Base-by-base conservation (phyloP, 257 asterid species). In the Petunia secreta region DNA sequence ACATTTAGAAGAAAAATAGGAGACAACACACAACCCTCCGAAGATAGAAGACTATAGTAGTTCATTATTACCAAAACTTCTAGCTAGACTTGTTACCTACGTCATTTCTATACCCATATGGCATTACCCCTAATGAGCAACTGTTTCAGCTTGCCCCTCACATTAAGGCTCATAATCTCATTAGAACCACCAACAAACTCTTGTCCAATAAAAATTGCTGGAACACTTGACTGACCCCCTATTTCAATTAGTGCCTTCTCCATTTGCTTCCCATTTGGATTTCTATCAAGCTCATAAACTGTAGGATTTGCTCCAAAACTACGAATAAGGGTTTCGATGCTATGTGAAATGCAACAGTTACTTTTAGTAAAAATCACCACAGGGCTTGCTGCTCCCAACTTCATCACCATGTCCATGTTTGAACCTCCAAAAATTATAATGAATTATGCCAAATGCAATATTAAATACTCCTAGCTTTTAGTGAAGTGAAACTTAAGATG, bases 141-240 rank as follows among this genome's bases (percentile, higher is more conserved):
- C 10, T 69, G 76, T 46, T 46, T 69, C 10, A 69, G 59, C 16
- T 4, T 9, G 1, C 76, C 57, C 16, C 59, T 69, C 5, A 69
- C 25, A 69, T 69, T 69, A 69, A 69, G 76, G 41, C 76, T 69
- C 59, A 46, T 69, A 11, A 69, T 69, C 40, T 69, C 76, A 25
- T 69, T 69, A 1, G 76, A 55, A 46, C 76, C 76, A 69, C 76
- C 59, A 69, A 69, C 5, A 4, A 46, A 46, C 2, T 69, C 76
- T 16, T 69, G 44, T 41, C 59, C 76, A 8, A 69, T 46, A 69
- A 69, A 69, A 3, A 69, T 0, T 69, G 76, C 16, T 46, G 76
- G 76, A 6, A 69, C 76, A 69, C 76, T 69, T 69, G 76, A 58
- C 11, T 25, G 76, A 46, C 76, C 44, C n/a, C 76, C 59, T 69